A percentile compares a stretch with the other conserved stretches of the same genome.
Evolutionary conservation across 1,284 basidiomycete species (phyloP).

Genomic region (Vanrija pseudolonga): DNA sequence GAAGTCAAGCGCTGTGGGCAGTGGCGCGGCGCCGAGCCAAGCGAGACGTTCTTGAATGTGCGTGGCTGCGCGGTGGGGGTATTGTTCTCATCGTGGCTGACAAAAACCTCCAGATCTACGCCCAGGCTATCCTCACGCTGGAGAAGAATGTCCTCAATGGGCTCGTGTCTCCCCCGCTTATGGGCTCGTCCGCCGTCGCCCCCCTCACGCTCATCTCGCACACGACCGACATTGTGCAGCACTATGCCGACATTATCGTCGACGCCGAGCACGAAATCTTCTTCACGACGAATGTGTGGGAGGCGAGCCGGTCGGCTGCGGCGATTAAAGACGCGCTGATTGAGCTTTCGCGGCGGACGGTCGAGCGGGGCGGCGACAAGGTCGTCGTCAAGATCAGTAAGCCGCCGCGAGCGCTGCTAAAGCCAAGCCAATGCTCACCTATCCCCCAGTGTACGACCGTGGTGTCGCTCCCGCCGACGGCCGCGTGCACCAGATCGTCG

Average conservation of each 20-base stretch:
- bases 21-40: conserved; percentile 23
- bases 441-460: conserved; percentile 28
- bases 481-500: conserved; percentile 14
- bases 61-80: not conserved
- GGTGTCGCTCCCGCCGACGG: conserved; percentile 18
- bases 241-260: conserved; percentile 32
- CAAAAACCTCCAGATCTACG: conserved; percentile 25
- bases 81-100: not conserved
- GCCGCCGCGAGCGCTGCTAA: not conserved
- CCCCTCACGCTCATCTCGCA: conserved; percentile 33
- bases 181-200: conserved; percentile 24
- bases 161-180: conserved; percentile 28
- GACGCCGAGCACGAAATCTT: conserved; percentile 32
- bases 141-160: conserved; percentile 27
- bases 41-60: conserved; percentile 28
- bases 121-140: conserved; percentile 24
- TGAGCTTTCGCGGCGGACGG: conserved; percentile 27
- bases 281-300: conserved; percentile 40
- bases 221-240: conserved; percentile 35
- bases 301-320: conserved; percentile 25
- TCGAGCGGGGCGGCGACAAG: conserved; percentile 23
- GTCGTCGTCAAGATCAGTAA: conserved; percentile 34
- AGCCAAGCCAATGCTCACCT: conserved; percentile 9
- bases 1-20: conserved; percentile 22
- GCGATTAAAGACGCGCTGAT: conserved; percentile 28